Evolutionary conservation across 164 flowering plant species (phyloP), one percentile per base, ranked within the genome.

Genomic region (Tetrastigma voinierianum): DNA sequence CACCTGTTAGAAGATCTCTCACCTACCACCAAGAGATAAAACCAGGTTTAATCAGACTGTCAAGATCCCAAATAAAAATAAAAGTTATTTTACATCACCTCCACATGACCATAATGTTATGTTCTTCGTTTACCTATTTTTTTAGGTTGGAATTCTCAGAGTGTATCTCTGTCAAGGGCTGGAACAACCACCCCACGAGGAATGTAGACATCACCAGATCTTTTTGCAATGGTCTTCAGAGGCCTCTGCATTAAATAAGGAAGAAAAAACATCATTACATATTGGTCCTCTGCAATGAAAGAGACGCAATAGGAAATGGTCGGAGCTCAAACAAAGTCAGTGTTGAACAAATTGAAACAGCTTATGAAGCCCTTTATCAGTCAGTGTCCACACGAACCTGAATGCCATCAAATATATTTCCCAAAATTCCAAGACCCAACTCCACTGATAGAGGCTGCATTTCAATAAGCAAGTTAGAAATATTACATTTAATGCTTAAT

Each of bases 181-280:
- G 99, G 99, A 54, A 93, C 99, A 72, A 97, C 81, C 6, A 93
- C 97, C 75, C 99, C 99, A 78, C 98, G 97, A 66, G 99, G 99
- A 51, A 96, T 96, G 61, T 96, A 96, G 61, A 96, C 99, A 86
- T 96, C 99, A 54, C 97, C 97, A 51, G 97, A 96, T 79, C 66
- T 80, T 62, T 69, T 87, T 12, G 99, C 99, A 80, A 96, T 96
- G 52, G 99, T 90, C 78, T 93, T 96, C 76, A 96, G 71, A 61
- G 99, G 99, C 80, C 98, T 93, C 98, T 96, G 83, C 57, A n/a
- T 54, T 48, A 12, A 32, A 45, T 3, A 52, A 15, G 64, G 47
- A 47, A 46, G 10, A 57, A 40, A 32, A 2, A 11, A 18, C 61
- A 10, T 3, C 20, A 48, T 68, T 21, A 40, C 59, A 18, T 21